Base-by-base conservation (phyloP, 2,329 filamentous ascomycete species). In the Truncatella angustata region DNA sequence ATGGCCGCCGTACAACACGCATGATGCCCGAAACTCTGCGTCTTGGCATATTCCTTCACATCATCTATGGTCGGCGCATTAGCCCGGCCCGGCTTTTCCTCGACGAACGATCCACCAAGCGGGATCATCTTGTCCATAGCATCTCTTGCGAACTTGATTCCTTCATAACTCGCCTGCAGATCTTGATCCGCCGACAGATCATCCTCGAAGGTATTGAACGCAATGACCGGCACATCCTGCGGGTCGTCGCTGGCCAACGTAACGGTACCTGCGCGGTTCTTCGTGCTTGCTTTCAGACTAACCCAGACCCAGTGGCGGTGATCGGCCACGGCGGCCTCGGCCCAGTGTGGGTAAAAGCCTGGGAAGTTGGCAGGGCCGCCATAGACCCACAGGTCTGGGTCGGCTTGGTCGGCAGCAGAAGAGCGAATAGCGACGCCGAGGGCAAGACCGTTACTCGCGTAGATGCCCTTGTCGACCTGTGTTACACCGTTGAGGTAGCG, bases 361-460 rank as follows among this genome's bases (percentile, higher is more conserved):
- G 44, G 44, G 18, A 47, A 47, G 44, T 47, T 47, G 14, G 26
- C 44, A 36, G 44, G 44, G 11, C 44, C 44, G 12, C 44, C 44
- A 16, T 47, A 47, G n/a, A 44, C 40, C 40, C 40, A 44, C 14
- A 49, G 30, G 18, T 49, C 46, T 11, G 46, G 46, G 18, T 49
- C 46, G 18, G 20, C 10, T 4, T 18, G 20, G 24, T 49, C 46
- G 5, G 46, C 46, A n/a, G 46, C 46, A 6, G 30, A 37, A 11
- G 46, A 37, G 12, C 23, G 32, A 5, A 49, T 16, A 23, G 32
- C 18, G 11, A 49, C 46, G 18, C 76, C 75, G n/a, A 79, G 68
- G 4, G 80, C 77, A 5, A 82, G 73, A 7, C 81, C 81, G 53
- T 78, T 78, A 0, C 79, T 74, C 0, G 63, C 64, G 55, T 73